Evolutionary conservation across 495 filamentous ascomycete genomes (phyloP).

Genomic region (Neurospora discreta): DNA sequence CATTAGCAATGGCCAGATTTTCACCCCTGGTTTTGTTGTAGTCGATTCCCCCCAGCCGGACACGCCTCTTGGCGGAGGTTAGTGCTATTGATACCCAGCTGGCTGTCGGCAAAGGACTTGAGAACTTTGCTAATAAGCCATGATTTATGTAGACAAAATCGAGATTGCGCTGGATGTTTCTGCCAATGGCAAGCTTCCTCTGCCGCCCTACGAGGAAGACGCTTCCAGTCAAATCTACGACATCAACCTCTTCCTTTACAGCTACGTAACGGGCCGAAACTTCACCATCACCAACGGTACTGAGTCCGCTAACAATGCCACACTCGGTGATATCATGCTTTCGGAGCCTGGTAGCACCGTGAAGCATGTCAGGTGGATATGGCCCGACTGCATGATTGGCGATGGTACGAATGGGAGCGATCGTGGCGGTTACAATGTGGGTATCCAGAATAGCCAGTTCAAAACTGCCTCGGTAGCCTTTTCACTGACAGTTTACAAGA

Average conservation of each 20-base stretch:
- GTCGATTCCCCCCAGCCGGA: conserved; percentile 55
- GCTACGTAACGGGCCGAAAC: conserved; percentile 46
- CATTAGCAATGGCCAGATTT: conserved; percentile 49
- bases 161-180: conserved; percentile 57
- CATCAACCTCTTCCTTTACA: conserved; percentile 57
- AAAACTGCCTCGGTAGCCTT: not conserved
- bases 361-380: conserved; percentile 58
- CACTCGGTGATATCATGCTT: conserved; percentile 48
- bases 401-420: conserved; percentile 32
- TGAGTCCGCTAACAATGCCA: conserved; percentile 39
- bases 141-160: conserved; percentile 36
- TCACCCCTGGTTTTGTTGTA: conserved; percentile 52
- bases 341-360: conserved; percentile 53
- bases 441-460: conserved; percentile 2
- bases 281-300: conserved; percentile 60
- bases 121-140: not conserved
- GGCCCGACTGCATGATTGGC: conserved; percentile 55
- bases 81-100: conserved; percentile 9
- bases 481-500: conserved; percentile 18
- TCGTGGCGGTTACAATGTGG: conserved; percentile 40
- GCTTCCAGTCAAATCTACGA: conserved; percentile 44
- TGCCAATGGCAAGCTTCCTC: conserved; percentile 47
- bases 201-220: conserved; percentile 43
- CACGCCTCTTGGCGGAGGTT: conserved; percentile 54
- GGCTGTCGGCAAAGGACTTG: not conserved